A percentile compares a stretch with the other conserved stretches of the same genome.
phyloP scores from a whole-genome alignment of 805 yeast genomes.

The Grigorovia humatica region DNA sequence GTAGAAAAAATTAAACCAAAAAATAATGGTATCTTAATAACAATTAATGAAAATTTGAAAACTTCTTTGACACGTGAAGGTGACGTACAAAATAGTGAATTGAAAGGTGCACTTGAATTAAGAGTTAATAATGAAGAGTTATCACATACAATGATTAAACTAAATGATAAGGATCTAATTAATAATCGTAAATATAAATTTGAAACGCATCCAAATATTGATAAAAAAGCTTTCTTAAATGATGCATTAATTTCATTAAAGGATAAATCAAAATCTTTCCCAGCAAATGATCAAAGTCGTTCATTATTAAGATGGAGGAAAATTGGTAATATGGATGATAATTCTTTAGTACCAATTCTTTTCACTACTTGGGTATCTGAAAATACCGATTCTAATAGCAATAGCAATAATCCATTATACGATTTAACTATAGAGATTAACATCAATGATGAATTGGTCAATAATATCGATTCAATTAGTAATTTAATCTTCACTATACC shows the following conservation, averaged over 20 bases:
- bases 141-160: conserved; percentile 53
- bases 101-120: conserved; percentile 84
- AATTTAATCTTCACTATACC: conserved; percentile 53
- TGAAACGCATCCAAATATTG: conserved; percentile 96
- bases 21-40: conserved; percentile 72
- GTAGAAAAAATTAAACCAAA: conserved; percentile 25
- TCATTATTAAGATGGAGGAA: conserved; percentile 93
- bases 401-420: conserved; percentile 43
- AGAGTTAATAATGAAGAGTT: conserved; percentile 70
- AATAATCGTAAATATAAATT: conserved; percentile 46
- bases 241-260: conserved; percentile 57
- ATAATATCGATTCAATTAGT: conserved; percentile 33
- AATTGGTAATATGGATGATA: conserved; percentile 50
- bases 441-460: conserved; percentile 33
- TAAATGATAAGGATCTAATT: conserved; percentile 38
- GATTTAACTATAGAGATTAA: conserved; percentile 88
- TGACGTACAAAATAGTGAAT: conserved; percentile 53
- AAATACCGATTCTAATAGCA: conserved; percentile 35
- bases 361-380: conserved; percentile 75
- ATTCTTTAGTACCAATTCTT: conserved; percentile 48
- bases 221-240: conserved; percentile 55
- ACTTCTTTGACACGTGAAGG: conserved; percentile 85
- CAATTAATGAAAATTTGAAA: conserved; percentile 64
- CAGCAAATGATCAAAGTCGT: conserved; percentile 79
- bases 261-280: conserved; percentile 73